A percentile compares a stretch with the other conserved stretches of the same genome.
Evolutionary conservation across 1,284 basidiomycete species (phyloP).

Genomic region (Xerocomus cyaneibrunnescens): DNA sequence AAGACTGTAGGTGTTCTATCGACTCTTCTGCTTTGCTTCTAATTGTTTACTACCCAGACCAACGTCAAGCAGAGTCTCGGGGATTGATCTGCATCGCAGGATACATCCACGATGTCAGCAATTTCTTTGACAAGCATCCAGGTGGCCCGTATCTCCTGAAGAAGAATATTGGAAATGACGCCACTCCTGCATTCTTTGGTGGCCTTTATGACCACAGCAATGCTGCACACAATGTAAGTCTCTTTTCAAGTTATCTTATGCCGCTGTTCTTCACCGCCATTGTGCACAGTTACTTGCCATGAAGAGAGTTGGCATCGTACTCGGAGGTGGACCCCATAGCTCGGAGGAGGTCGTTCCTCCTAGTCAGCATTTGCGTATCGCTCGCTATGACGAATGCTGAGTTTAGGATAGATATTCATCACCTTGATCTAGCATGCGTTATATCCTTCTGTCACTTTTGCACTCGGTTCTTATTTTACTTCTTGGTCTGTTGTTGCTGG

Average conservation of each 20-base stretch:
- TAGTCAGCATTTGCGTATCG: slow-evolving; percentile 58
- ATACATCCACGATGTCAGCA: slow-evolving; percentile 83
- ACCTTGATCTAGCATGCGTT: no score
- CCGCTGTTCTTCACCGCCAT: slow-evolving; percentile 14
- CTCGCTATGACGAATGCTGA: slow-evolving; percentile 39
- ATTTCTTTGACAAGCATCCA: slow-evolving; percentile 85
- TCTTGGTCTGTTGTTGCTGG: neutral
- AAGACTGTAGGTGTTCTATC: slow-evolving; percentile 55
- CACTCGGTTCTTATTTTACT: neutral
- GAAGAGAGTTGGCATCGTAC: slow-evolving; percentile 84
- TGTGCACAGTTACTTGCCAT: slow-evolving; percentile 61
- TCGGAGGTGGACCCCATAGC: slow-evolving; percentile 62
- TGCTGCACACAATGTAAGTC: slow-evolving; percentile 77
- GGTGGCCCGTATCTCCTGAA: slow-evolving; percentile 64
- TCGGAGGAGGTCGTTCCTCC: slow-evolving; percentile 61
- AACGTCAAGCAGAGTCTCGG: slow-evolving; percentile 50
- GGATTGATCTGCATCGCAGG: slow-evolving; percentile 79
- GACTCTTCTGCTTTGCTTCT: neutral
- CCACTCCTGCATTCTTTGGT: slow-evolving; percentile 88
- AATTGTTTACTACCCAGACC: neutral
- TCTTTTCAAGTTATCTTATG: neutral
- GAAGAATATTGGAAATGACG: slow-evolving; percentile 76
- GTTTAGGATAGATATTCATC: no score
- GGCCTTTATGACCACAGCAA: slow-evolving; percentile 90
- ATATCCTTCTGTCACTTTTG: no score